phyloP scores from a whole-genome alignment of 495 filamentous ascomycete species.

The Penicillium malachiteum region DNA sequence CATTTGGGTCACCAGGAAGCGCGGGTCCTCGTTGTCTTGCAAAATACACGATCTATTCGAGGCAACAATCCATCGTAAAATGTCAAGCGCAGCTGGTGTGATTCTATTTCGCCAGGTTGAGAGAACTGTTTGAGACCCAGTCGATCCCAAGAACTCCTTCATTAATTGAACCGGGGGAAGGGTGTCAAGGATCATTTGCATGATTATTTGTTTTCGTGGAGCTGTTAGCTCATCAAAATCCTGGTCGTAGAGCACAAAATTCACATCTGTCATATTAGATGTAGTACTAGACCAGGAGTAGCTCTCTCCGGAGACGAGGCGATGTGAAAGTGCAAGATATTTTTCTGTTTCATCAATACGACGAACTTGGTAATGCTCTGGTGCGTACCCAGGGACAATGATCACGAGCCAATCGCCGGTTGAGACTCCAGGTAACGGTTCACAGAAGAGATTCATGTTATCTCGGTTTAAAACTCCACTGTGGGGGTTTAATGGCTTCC shows the following conservation, averaged over 20 bases:
- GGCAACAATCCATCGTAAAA: constrained; percentile 87
- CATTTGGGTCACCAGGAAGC: constrained; percentile 64
- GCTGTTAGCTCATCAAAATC: neutral
- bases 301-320: neutral
- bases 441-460: constrained; percentile 45
- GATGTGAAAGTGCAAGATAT: no score
- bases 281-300: constrained; percentile 1
- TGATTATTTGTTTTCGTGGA: constrained; percentile 47
- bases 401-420: constrained; percentile 59
- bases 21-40: constrained; percentile 54
- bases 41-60: constrained; percentile 88
- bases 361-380: constrained; percentile 21
- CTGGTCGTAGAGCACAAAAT: constrained; percentile 13
- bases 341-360: neutral
- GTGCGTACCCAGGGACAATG: neutral
- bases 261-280: constrained; percentile 2
- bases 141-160: constrained; percentile 53
- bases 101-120: constrained; percentile 61
- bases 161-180: constrained; percentile 68
- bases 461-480: constrained; percentile 22
- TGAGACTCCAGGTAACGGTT: constrained; percentile 30
- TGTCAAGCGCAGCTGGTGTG: constrained; percentile 61
- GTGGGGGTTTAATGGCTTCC: neutral
- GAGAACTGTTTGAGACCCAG: constrained; percentile 40
- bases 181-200: constrained; percentile 61